phyloP scores from a whole-genome alignment of 768 basidiomycete genomes.

The Pleurotus djamor region DNA sequence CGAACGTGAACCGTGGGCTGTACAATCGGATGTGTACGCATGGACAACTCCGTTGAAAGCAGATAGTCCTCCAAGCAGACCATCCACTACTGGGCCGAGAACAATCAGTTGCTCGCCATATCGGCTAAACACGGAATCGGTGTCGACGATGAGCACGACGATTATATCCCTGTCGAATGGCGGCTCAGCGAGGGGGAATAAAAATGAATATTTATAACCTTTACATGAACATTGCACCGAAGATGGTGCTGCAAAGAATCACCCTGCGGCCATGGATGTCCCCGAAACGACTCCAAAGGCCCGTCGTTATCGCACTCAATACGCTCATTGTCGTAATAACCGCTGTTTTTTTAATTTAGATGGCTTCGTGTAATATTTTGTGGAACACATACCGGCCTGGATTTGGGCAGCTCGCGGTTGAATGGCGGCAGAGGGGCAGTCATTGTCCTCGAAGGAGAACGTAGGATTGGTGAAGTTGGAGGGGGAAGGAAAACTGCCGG shows the following conservation, averaged over 20 bases:
- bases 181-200: not conserved
- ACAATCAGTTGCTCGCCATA: slow-evolving; percentile 75
- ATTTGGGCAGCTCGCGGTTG: slow-evolving; percentile 69
- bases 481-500: not conserved
- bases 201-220: slow-evolving; percentile 18
- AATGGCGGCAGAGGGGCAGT: slow-evolving; percentile 42
- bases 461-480: not conserved
- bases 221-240: slow-evolving; percentile 75
- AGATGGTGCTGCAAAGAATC: slow-evolving; percentile 62
- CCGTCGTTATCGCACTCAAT: slow-evolving; percentile 79
- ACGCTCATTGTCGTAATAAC: slow-evolving; percentile 77
- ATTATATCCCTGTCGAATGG: slow-evolving; percentile 59
- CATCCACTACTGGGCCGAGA: slow-evolving; percentile 77
- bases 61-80: slow-evolving; percentile 70
- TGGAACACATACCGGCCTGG: slow-evolving; percentile 50
- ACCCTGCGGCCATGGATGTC: slow-evolving; percentile 76
- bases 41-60: slow-evolving; percentile 65
- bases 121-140: slow-evolving; percentile 37
- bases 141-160: slow-evolving; percentile 76
- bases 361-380: slow-evolving; percentile 3
- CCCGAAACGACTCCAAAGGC: slow-evolving; percentile 83
- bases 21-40: slow-evolving; percentile 60
- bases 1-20: slow-evolving; percentile 49
- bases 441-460: not conserved
- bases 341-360: slow-evolving; percentile 23